Evolutionary conservation across 1,284 basidiomycete species (phyloP), one percentile per base, ranked within the genome.

Genomic region (Trichosporon sp.): DNA sequence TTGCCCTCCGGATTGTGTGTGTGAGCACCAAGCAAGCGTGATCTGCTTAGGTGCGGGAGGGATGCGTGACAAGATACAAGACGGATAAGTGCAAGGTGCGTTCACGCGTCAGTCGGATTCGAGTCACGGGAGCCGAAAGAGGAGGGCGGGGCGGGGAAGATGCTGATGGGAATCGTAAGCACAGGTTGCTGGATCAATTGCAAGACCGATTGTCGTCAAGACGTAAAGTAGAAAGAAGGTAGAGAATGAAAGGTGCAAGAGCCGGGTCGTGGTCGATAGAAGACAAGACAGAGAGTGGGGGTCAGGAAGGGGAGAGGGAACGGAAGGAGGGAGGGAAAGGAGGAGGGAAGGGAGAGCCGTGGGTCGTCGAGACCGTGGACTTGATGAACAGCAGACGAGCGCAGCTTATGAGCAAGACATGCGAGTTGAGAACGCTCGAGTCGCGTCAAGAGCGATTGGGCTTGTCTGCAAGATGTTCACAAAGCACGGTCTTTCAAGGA

Each of bases 121-220:
- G 56, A 19, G 57, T 58, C 25, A 40, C 19, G 57, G 29, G 49
- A 21, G 49, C 34, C 31, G 58, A 33, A 25, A 44, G 29, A 25
- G 8, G n/a, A 13, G 23, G 34, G 10, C 16, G 25, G 54, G 31
- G 21, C 34, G 49, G 4, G 34, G 40, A 10, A 23, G 54, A 37
- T 60, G 63, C 46, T 34, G 59, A 56, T 31, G 56, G 40, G 61
- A 52, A 29, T 61, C 46, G 63, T 65, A 46, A 65, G 63, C 63
- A 65, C 63, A 44, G 13, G 56, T 34, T 49, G 52, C 58, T 31
- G 56, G 49, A 59, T 58, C 58, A 32, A 54, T 33, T 37, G 31
- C 34, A 49, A 57, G 34, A 57, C 54, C 37, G 60, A 29, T 29
- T 54, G 49, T 54, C 49, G 49, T 54, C 49, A 54, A 56, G 61